Evolutionary conservation across 176 grass and related monocot species (phyloP).

Genomic region (Triticum aestivum): DNA sequence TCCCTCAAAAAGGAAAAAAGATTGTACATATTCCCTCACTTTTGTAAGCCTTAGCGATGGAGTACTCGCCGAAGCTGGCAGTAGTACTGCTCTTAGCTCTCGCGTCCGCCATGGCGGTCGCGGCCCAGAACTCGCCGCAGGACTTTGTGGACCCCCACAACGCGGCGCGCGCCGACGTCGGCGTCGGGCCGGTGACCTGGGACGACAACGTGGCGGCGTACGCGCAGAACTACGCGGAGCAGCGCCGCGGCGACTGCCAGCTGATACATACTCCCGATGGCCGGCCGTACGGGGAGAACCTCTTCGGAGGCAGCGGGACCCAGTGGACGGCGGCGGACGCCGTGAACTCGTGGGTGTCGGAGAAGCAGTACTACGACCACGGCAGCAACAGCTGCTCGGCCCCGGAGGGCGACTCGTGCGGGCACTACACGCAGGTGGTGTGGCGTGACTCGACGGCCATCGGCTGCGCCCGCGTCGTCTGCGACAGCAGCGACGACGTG

Average conservation of each 20-base stretch:
- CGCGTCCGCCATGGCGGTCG: not conserved
- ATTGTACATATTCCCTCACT: not conserved
- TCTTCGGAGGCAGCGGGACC: conserved; percentile 16
- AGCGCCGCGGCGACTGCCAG: not conserved
- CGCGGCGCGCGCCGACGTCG: conserved; percentile 19
- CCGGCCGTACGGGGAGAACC: conserved; percentile 25
- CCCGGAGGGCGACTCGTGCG: conserved; percentile 14
- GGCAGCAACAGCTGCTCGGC: not conserved
- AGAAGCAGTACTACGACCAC: not conserved
- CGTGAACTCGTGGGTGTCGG: conserved; percentile 19
- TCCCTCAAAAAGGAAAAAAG: too few species aligned
- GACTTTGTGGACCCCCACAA: conserved; percentile 49
- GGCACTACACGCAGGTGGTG: not conserved
- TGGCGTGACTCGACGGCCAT: not conserved
- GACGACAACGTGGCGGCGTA: conserved; percentile 22
- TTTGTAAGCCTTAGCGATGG: not conserved
- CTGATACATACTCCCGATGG: conserved; percentile 1
- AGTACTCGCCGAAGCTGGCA: not conserved
- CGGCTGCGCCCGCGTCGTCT: conserved; percentile 29
- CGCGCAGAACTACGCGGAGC: conserved; percentile 39
- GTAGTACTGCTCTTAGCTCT: not conserved
- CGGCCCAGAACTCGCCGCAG: conserved; percentile 22
- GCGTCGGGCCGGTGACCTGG: conserved; percentile 42
- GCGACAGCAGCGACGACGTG: not conserved
- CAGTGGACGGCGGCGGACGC: conserved; percentile 31